Percentiles rank a stretch among this genome's conserved stretches.
phyloP scores from a whole-genome alignment of 106 monocot genomes.

The Iris macrosiphon region DNA sequence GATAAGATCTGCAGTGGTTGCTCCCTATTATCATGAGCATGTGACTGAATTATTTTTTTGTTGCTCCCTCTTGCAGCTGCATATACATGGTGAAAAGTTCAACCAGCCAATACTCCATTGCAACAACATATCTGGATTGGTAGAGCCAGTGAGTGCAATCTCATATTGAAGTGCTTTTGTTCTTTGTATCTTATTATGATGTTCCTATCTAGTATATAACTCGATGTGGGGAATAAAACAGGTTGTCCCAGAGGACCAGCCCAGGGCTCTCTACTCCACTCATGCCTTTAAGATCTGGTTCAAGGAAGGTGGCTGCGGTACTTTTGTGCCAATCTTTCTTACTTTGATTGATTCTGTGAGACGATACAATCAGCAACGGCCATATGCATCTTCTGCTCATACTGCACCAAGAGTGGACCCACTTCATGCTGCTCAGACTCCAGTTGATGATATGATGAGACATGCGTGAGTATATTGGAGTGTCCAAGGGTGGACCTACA shows the following conservation, averaged over 20 bases:
- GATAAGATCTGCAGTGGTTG: too few relatives aligned
- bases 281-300: slow-evolving; percentile 94
- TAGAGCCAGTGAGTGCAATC: slow-evolving; percentile 82
- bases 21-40: too few relatives aligned
- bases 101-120: slow-evolving; percentile 97
- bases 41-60: too few relatives aligned
- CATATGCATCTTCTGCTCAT: slow-evolving; percentile 14
- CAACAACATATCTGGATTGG: slow-evolving; percentile 90
- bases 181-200: neutral
- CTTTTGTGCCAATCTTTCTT: slow-evolving; percentile 85
- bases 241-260: slow-evolving; percentile 82
- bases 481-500: too few relatives aligned
- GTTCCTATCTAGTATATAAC: neutral
- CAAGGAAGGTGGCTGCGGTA: slow-evolving; percentile 97
- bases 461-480: slow-evolving; percentile 83
- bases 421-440: slow-evolving; percentile 76
- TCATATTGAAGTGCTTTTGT: neutral
- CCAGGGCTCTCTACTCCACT: slow-evolving; percentile 84
- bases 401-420: slow-evolving; percentile 58
- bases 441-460: slow-evolving; percentile 96
- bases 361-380: slow-evolving; percentile 48
- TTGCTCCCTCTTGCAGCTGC: too few relatives aligned
- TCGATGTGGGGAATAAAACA: slow-evolving; percentile 12
- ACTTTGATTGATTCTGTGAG: slow-evolving; percentile 81
- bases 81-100: slow-evolving; percentile 85